Conservation (phyloP, 768 basidiomycete genomes). For the Tylopilus balloui region DNA sequence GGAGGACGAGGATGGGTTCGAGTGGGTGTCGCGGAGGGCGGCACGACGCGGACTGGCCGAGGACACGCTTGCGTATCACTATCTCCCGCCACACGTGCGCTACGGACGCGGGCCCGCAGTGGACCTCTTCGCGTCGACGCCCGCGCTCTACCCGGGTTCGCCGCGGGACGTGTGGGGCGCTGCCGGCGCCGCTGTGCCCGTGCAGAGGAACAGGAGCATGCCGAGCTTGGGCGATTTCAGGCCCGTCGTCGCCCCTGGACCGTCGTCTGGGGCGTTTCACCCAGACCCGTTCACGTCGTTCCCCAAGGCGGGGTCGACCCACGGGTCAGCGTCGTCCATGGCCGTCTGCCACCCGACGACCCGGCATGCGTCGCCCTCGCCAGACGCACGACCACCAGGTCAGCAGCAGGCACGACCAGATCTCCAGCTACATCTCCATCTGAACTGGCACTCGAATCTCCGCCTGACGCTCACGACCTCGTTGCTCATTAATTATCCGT, state of each 20-base stretch:
- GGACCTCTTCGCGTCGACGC: conserved; percentile 57
- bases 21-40: conserved; percentile 73
- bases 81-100: conserved; percentile 69
- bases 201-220: conserved; percentile 27
- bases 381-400: conserved; percentile 15
- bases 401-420: conserved; percentile 44
- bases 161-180: conserved; percentile 44
- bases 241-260: conserved; percentile 28
- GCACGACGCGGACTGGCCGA: conserved; percentile 50
- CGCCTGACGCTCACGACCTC: conserved; percentile 88
- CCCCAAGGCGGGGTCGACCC: conserved; percentile 17
- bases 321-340: conserved; percentile 12
- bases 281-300: conserved; percentile 33
- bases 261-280: conserved; percentile 24
- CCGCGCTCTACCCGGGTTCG: conserved; percentile 37
- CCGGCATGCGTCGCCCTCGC: conserved; percentile 10
- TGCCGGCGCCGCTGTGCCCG: conserved; percentile 22
- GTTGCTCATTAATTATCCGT: conserved; percentile 94
- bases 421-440: conserved; percentile 82
- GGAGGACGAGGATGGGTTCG: conserved; percentile 73
- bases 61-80: conserved; percentile 56
- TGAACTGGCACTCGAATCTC: conserved; percentile 85
- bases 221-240: conserved; percentile 38
- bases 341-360: conserved; percentile 17
- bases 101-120: conserved; percentile 54